Percentiles rank a stretch among this genome's conserved stretches.
phyloP scores from a whole-genome alignment of 768 basidiomycete species.

The Termitomyces eurrhizus region DNA sequence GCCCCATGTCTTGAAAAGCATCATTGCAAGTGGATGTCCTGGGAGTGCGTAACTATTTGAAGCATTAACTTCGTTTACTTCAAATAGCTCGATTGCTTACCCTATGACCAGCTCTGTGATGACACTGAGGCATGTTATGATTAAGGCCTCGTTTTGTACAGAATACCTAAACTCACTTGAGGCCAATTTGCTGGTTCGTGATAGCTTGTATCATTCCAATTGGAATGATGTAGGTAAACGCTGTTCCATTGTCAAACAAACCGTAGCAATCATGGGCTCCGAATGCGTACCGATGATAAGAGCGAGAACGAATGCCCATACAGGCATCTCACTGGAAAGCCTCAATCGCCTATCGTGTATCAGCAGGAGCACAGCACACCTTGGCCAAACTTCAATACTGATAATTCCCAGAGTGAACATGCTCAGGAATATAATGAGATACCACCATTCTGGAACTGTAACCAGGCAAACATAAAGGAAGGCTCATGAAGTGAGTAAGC shows the following conservation, averaged over 20 bases:
- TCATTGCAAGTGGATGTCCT: constrained; percentile 74
- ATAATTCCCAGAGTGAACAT: constrained; percentile 70
- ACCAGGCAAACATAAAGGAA: background rate
- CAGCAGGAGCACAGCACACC: constrained; percentile 11
- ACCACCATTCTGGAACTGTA: constrained; percentile 81
- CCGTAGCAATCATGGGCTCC: background rate
- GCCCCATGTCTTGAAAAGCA: constrained; percentile 78
- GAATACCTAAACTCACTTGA: constrained; percentile 29
- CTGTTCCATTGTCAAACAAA: constrained; percentile 22
- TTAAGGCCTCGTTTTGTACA: background rate
- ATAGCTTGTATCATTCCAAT: constrained; percentile 64
- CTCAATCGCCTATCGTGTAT: constrained; percentile 21
- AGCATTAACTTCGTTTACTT: background rate
- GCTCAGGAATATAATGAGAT: constrained; percentile 56
- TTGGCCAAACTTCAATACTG: constrained; percentile 66
- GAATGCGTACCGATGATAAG: constrained; percentile 47
- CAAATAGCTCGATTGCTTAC: constrained; percentile 26
- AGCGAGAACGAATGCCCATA: constrained; percentile 59
- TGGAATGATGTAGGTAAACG: constrained; percentile 70
- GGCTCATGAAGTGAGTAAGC: background rate
- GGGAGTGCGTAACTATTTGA: constrained; percentile 60
- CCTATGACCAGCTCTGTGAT: constrained; percentile 81
- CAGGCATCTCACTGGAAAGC: constrained; percentile 33
- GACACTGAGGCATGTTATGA: constrained; percentile 50
- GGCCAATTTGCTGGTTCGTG: constrained; percentile 73